Evolutionary conservation across 2,329 filamentous ascomycete species (phyloP), one percentile per base, ranked within the genome.

Genomic region (Trichoderma atroviride): DNA sequence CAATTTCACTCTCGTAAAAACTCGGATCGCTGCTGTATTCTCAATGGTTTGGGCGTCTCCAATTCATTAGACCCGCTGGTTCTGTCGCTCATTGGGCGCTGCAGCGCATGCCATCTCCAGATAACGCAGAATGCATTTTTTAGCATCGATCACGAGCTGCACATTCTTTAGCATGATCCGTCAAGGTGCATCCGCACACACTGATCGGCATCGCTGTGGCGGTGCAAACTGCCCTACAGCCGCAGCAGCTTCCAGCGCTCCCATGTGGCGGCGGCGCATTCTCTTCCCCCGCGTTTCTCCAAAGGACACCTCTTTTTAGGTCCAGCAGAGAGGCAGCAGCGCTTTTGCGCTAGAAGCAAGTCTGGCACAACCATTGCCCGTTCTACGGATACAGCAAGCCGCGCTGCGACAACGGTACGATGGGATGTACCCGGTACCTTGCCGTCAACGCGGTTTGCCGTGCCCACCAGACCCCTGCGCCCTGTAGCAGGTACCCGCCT

Each of bases 121-220:
- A 37, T 9, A 43, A 19, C 43, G 61, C 22, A 5, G 19, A 64
- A 61, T 24, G 47, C 47, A 50, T 10, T 47, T 40, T 43, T 43
- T 43, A 43, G 40, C 40, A 43, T 43, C 40, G 40, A 43, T 43
- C 40, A 43, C 40, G 40, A 43, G 40, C 40, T 43, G 19, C 40
- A 43, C 40, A 43, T 43, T 43, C 40, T 43, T 31, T 52, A 24
- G 40, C 31, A 47, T 57, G 47, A 50, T 50, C 47, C 47, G 47
- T 50, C 47, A 50, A 24, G 47, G 19, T 57, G 33, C 55, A 57
- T 57, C 27, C 53, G 19, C 24, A 33, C 37, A 1, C 27, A 9
- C 19, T 43, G 47, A 55, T 37, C 14, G 35, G 40, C 64, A 52
- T 31, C 16, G 13, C 58, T 57, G 55, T 67, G 64, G 64, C 64